Percentiles rank a stretch among this genome's conserved stretches.
Conservation (phyloP, 2,329 filamentous ascomycete genomes). For the Lizonia empirigonia region DNA sequence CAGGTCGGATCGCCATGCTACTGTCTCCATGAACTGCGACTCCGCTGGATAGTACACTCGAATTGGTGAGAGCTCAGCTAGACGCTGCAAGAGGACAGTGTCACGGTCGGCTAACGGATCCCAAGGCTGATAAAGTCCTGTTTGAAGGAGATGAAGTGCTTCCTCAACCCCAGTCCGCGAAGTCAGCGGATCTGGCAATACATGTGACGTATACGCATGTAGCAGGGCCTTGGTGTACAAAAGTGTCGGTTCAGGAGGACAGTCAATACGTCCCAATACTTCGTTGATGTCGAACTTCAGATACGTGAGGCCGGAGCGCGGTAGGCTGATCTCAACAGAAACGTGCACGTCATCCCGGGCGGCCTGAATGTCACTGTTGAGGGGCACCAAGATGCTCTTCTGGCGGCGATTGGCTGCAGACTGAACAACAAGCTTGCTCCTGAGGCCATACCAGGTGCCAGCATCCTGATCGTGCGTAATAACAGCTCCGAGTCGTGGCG, state of each 20-base stretch:
- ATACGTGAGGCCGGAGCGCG: slow-evolving; percentile 50
- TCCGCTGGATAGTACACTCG: slow-evolving; percentile 41
- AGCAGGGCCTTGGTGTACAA: slow-evolving; percentile 63
- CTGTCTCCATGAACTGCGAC: slow-evolving; percentile 35
- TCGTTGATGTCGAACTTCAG: slow-evolving; percentile 60
- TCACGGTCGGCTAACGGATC: slow-evolving; percentile 13
- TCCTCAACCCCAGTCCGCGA: slow-evolving; percentile 66
- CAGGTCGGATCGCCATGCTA: slow-evolving; percentile 39
- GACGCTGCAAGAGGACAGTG: slow-evolving; percentile 16
- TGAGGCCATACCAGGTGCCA: slow-evolving; percentile 65
- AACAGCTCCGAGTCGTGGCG: slow-evolving; percentile 56
- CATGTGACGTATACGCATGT: slow-evolving; percentile 66
- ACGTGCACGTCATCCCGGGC: slow-evolving; percentile 50
- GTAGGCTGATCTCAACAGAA: slow-evolving; percentile 45
- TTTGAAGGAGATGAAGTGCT: slow-evolving; percentile 57
- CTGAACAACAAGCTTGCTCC: slow-evolving; percentile 63
- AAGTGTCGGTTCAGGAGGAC: slow-evolving; percentile 61
- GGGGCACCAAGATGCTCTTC: slow-evolving; percentile 53
- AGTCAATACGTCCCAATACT: slow-evolving; percentile 61
- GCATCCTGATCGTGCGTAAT: slow-evolving; percentile 64
- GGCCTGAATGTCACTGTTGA: background rate
- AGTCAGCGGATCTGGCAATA: slow-evolving; percentile 64
- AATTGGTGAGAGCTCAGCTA: slow-evolving; percentile 47
- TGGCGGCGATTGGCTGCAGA: slow-evolving; percentile 42
- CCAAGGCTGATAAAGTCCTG: slow-evolving; percentile 55